These are phyloP conservation scores for Scheffersomyces stambukii DNA, from an alignment of 1,139 yeast species.

Conservation along the genomic window DNA sequence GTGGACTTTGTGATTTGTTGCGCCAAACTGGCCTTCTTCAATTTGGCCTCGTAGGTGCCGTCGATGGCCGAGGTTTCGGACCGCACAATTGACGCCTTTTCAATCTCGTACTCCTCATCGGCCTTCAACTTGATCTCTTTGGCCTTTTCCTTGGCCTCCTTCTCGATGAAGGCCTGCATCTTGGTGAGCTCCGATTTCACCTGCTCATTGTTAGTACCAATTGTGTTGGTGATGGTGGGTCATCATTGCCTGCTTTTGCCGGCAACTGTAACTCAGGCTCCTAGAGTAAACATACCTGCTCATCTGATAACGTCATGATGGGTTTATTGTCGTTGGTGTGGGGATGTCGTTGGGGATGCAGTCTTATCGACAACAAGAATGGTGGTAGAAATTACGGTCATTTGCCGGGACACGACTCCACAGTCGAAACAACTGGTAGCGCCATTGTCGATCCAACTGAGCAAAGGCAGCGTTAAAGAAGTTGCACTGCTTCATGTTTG, in stretches of 20 bases:
- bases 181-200: constrained; percentile 93
- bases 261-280: neutral
- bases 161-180: constrained; percentile 98
- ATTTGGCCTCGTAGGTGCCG: constrained; percentile 70
- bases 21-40: constrained; percentile 86
- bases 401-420: neutral
- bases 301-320: constrained; percentile 44
- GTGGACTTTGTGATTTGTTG: constrained; percentile 96
- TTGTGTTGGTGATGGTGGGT: neutral
- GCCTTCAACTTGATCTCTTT: constrained; percentile 94
- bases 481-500: no score
- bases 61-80: constrained; percentile 90
- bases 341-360: neutral
- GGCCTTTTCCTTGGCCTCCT: constrained; percentile 99
- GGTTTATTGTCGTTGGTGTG: constrained; percentile 1
- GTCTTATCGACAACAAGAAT: constrained; percentile 7
- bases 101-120: constrained; percentile 97
- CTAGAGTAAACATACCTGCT: constrained; percentile 34
- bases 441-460: neutral
- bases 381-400: neutral
- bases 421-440: neutral
- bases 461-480: no score
- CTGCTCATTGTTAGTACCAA: constrained; percentile 30
- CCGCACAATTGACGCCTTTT: constrained; percentile 91
- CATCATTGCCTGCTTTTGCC: neutral